Evolutionary conservation across 352 stramenopile species (phyloP).

Genomic region (Pythium phragmitis): DNA sequence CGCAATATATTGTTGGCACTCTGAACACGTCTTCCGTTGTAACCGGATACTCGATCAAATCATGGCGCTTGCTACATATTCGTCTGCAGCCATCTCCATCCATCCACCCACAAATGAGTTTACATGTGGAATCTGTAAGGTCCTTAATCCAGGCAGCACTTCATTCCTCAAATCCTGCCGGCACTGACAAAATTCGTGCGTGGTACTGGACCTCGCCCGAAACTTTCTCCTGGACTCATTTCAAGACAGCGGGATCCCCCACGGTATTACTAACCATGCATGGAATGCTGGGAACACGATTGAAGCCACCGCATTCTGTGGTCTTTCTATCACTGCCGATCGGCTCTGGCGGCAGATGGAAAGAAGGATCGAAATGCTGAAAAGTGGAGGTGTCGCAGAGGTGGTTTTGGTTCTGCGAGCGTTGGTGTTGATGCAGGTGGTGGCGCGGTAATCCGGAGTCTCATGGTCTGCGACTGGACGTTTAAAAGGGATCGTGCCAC

Average conservation of each 20-base stretch:
- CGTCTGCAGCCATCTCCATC: not conserved
- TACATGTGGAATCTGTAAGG: no score
- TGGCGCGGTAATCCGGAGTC: not conserved
- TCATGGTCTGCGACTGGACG: not conserved
- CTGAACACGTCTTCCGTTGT: not conserved
- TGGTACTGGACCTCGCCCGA: not conserved
- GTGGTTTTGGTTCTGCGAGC: no score
- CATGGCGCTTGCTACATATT: not conserved
- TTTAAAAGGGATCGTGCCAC: not conserved
- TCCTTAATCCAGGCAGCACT: not conserved
- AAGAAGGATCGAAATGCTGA: no score
- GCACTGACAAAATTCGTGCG: not conserved
- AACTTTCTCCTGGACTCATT: not conserved
- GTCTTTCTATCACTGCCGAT: no score
- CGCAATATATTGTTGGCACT: no score
- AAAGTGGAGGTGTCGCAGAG: no score
- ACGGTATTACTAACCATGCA: no score
- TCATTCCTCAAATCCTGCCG: not conserved
- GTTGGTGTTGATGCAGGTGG: not conserved
- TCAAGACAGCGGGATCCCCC: not conserved
- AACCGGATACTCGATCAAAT: no score
- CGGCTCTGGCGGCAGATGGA: no score
- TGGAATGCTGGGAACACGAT: not conserved
- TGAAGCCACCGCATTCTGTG: no score
- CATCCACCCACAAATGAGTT: no score